Percentiles rank a stretch among this genome's conserved stretches.
Evolutionary conservation across 2,329 filamentous ascomycete species (phyloP).

Genomic region (Mycosphaerelloides madeirae): DNA sequence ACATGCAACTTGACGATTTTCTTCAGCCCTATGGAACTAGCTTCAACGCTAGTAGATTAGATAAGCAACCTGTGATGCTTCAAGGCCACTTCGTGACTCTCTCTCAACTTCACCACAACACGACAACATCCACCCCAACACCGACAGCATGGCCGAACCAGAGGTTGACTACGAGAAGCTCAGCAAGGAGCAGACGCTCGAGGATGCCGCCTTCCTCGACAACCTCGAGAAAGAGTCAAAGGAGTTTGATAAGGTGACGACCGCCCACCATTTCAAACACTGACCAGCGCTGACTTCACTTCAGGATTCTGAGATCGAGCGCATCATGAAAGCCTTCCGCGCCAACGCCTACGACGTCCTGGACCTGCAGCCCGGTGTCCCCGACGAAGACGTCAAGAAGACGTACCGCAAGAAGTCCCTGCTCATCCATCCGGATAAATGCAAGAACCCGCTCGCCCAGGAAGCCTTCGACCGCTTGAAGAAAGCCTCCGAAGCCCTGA

Average conservation of each 20-base stretch:
- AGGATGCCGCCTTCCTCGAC: conserved; percentile 70
- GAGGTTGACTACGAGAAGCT: conserved; percentile 28
- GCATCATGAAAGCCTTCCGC: conserved; percentile 85
- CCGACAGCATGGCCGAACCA: conserved; percentile 20
- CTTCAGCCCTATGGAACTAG: too few species aligned
- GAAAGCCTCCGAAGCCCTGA: conserved; percentile 83
- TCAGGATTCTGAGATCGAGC: conserved; percentile 90
- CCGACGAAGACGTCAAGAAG: conserved; percentile 92
- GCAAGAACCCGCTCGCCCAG: conserved; percentile 80
- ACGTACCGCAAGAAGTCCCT: conserved; percentile 97
- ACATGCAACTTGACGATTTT: neutral
- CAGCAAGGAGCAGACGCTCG: conserved; percentile 28
- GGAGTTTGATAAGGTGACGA: conserved; percentile 76
- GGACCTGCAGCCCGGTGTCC: conserved; percentile 89
- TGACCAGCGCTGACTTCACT: conserved; percentile 1
- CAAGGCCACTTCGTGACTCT: neutral
- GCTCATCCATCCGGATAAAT: conserved; percentile 98
- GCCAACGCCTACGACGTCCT: conserved; percentile 86
- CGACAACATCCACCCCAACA: neutral
- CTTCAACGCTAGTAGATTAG: too few species aligned
- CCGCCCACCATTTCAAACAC: neutral
- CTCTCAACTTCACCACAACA: neutral
- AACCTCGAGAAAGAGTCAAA: conserved; percentile 79
- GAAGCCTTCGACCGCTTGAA: conserved; percentile 96
- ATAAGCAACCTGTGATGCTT: too few species aligned